Evolutionary conservation across 2,329 filamentous ascomycete species (phyloP).

Genomic region (Fusarium keratoplasticum): DNA sequence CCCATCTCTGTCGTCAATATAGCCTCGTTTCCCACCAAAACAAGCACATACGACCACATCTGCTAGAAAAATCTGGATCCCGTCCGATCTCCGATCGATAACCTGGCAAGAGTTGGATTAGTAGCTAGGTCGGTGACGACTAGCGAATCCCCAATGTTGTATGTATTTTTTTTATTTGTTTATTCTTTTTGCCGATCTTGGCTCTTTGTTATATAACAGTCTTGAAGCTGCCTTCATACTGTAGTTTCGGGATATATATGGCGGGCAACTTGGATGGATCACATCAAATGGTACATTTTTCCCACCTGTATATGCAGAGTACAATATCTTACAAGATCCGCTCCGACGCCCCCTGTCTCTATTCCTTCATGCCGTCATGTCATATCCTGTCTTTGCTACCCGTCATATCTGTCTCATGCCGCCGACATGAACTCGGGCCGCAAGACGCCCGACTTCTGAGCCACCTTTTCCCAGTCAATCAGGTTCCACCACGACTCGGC

Average conservation of each 20-base stretch:
- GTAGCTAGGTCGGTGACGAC: constrained; percentile 41
- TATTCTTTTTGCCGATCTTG: constrained; percentile 5
- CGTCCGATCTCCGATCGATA: constrained; percentile 39
- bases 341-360: constrained; percentile 27
- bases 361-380: constrained; percentile 32
- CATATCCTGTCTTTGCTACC: constrained; percentile 21
- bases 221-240: background rate
- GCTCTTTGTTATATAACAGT: background rate
- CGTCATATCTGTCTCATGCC: constrained; percentile 1
- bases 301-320: constrained; percentile 46
- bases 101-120: constrained; percentile 39
- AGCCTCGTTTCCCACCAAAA: background rate
- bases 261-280: constrained; percentile 5
- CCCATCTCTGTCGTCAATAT: background rate
- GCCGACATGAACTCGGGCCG: constrained; percentile 51
- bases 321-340: constrained; percentile 47
- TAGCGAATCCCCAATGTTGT: constrained; percentile 41
- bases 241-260: background rate
- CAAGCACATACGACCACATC: constrained; percentile 38
- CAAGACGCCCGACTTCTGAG: constrained; percentile 50
- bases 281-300: constrained; percentile 45
- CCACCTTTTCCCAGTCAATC: constrained; percentile 86
- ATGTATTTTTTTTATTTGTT: constrained; percentile 19
- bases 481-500: constrained; percentile 87
- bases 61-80: constrained; percentile 39